phyloP scores from a whole-genome alignment of 495 filamentous ascomycete genomes.

The Polyplosphaeria fusca region DNA sequence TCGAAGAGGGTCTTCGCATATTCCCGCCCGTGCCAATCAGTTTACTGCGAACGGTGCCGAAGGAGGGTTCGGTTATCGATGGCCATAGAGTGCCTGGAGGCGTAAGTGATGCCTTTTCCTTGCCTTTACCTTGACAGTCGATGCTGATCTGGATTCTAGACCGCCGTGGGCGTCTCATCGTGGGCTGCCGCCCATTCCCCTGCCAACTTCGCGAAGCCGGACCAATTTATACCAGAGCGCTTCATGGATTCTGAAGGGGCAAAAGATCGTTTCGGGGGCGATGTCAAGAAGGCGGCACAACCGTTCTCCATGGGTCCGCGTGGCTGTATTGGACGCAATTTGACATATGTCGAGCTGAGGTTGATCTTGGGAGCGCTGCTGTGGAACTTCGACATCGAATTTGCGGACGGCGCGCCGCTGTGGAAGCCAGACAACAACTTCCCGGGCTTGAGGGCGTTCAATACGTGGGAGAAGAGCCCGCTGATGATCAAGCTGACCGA shows the following conservation, averaged over 20 bases:
- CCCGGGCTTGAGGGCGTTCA: conserved; percentile 32
- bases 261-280: conserved; percentile 15
- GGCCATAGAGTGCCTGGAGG: conserved; percentile 42
- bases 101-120: conserved; percentile 9
- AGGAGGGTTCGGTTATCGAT: conserved; percentile 43
- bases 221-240: conserved; percentile 38
- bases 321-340: conserved; percentile 35
- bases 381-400: conserved; percentile 38
- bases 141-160: conserved; percentile 1
- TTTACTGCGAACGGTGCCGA: conserved; percentile 49
- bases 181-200: conserved; percentile 30
- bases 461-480: conserved; percentile 36
- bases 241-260: conserved; percentile 20
- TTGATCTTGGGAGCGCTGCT: conserved; percentile 35
- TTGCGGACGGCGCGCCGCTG: conserved; percentile 25
- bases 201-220: conserved; percentile 34
- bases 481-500: conserved; percentile 33
- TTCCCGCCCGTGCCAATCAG: conserved; percentile 51
- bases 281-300: conserved; percentile 34
- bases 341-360: conserved; percentile 37
- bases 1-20: conserved; percentile 55
- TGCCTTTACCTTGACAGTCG: too few relatives aligned
- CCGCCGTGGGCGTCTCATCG: conserved; percentile 24
- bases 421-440: conserved; percentile 25
- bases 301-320: conserved; percentile 38